Conservation (phyloP, 208 protist genomes). For the Angomonas ambiguus region DNA sequence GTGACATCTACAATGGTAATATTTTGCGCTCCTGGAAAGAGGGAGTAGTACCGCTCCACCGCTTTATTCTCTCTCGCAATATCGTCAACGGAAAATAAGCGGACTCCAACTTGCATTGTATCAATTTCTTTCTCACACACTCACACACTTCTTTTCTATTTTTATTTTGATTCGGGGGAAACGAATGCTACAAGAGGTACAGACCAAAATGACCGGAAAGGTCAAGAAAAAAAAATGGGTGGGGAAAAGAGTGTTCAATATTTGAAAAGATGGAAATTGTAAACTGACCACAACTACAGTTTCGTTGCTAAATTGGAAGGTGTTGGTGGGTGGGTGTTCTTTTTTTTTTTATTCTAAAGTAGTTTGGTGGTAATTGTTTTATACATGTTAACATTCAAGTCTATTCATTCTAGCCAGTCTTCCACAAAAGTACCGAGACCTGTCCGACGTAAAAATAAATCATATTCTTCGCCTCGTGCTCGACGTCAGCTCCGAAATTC, state of each 20-base stretch:
- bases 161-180: neutral
- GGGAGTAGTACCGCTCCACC: conserved; percentile 53
- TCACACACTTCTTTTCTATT: conserved; percentile 37
- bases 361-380: neutral
- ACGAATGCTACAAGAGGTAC: too few species aligned
- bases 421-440: conserved; percentile 98
- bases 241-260: neutral
- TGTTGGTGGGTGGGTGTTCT: too few species aligned
- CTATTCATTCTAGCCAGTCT: conserved; percentile 38
- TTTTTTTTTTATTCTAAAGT: conserved; percentile 4
- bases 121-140: conserved; percentile 36
- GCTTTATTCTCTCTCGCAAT: neutral
- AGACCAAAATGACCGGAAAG: too few species aligned
- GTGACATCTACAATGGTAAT: conserved; percentile 57
- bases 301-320: too few species aligned
- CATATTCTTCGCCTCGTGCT: conserved; percentile 98
- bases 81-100: conserved; percentile 2
- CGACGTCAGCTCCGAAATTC: conserved; percentile 99
- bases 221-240: neutral
- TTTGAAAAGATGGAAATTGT: conserved; percentile 8
- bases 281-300: too few species aligned
- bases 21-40: conserved; percentile 25
- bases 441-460: conserved; percentile 99
- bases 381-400: conserved; percentile 1
- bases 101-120: conserved; percentile 18